Evolutionary conservation across 192 early-diverging fungal genomes (phyloP).

Genomic region (Umbelopsis isabellina): DNA sequence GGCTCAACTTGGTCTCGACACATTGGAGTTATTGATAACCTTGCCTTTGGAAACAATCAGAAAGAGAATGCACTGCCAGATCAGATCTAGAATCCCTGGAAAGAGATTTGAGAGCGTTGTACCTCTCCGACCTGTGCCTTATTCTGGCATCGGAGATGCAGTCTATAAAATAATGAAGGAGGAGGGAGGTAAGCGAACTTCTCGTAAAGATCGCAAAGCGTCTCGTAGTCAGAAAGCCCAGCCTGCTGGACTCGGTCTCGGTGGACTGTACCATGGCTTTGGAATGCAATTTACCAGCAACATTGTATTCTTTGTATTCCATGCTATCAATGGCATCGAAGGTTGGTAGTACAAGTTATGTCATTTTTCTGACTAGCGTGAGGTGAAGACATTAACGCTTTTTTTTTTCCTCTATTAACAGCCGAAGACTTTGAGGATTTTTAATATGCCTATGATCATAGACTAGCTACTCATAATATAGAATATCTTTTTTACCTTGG

Average conservation of each 20-base stretch:
- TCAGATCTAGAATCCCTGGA: conserved; percentile 53
- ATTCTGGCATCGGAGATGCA: conserved; percentile 72
- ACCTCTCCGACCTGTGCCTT: conserved; percentile 67
- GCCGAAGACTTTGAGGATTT: conserved; percentile 18
- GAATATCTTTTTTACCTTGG: neutral
- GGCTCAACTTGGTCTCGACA: conserved; percentile 68
- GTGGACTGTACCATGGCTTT: conserved; percentile 73
- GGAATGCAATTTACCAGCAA: conserved; percentile 65
- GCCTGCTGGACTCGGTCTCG: conserved; percentile 57
- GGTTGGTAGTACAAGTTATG: conserved; percentile 37
- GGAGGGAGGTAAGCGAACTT: conserved; percentile 61
- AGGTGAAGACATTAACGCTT: neutral
- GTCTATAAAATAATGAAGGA: conserved; percentile 71
- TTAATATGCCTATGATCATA: neutral
- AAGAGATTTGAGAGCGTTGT: conserved; percentile 72
- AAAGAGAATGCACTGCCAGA: conserved; percentile 84
- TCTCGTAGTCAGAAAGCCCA: conserved; percentile 23
- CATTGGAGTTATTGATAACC: conserved; percentile 72
- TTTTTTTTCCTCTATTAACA: neutral
- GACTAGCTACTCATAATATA: neutral
- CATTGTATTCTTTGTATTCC: conserved; percentile 61
- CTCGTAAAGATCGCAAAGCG: conserved; percentile 19
- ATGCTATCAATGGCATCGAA: conserved; percentile 59
- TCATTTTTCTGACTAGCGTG: neutral
- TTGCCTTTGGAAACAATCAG: conserved; percentile 88